Evolutionary conservation across 768 basidiomycete genomes (phyloP).

Genomic region (Rhodosporidiobolus sp.): DNA sequence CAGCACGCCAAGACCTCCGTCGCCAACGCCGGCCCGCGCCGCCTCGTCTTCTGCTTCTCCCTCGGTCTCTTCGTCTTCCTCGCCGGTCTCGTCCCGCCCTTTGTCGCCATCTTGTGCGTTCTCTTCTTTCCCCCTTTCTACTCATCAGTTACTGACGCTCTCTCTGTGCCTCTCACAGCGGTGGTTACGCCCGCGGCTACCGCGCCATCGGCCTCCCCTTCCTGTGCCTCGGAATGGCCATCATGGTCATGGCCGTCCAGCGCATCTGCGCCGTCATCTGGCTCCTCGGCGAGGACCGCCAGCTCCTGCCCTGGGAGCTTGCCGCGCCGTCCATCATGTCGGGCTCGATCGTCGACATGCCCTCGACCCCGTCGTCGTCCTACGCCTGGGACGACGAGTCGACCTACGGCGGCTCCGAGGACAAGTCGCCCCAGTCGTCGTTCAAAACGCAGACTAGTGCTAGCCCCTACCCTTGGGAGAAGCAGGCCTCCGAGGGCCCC

Average conservation of each 20-base stretch:
- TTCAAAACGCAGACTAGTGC: slow-evolving; percentile 30
- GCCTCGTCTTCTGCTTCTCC: slow-evolving; percentile 36
- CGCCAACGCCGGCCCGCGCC: slow-evolving; percentile 36
- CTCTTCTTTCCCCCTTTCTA: no score
- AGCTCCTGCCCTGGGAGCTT: slow-evolving; percentile 37
- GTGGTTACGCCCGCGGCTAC: slow-evolving; percentile 25
- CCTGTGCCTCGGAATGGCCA: slow-evolving; percentile 26
- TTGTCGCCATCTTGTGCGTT: slow-evolving; percentile 35
- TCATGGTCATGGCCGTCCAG: slow-evolving; percentile 39
- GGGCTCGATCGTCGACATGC: slow-evolving; percentile 34
- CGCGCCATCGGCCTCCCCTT: slow-evolving; percentile 35
- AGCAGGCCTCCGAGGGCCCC: slow-evolving; percentile 12
- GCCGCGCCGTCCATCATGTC: slow-evolving; percentile 34
- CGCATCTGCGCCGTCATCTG: slow-evolving; percentile 38
- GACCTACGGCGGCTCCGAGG: slow-evolving; percentile 9
- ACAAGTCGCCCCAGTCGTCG: slow-evolving; percentile 28
- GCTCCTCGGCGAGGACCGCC: slow-evolving; percentile 40
- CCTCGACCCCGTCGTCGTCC: slow-evolving; percentile 16
- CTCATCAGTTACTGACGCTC: neutral
- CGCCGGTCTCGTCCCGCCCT: slow-evolving; percentile 26
- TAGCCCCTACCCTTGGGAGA: slow-evolving; percentile 39
- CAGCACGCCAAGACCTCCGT: slow-evolving; percentile 17
- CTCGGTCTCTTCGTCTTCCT: slow-evolving; percentile 35
- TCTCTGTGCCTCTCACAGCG: neutral
- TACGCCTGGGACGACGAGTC: slow-evolving; percentile 37